Base-by-base conservation (phyloP, 1,284 basidiomycete species). In the Calocybe gambosa region DNA sequence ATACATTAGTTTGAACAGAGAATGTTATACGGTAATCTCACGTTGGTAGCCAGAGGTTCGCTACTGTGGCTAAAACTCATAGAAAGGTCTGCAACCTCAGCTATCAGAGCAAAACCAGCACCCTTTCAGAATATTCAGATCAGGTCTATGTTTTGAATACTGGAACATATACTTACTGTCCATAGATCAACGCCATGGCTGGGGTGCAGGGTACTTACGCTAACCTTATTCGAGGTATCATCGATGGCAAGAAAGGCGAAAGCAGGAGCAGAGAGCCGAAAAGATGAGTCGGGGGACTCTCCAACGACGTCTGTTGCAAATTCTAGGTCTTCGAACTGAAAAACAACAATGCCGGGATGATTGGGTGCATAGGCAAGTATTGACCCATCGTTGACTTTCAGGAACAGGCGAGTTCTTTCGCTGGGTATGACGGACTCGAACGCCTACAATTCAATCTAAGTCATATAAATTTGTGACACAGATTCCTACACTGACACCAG, bases 381-480 rank as follows among this genome's bases (percentile, higher is more conserved):
- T 0, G 89, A 88, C 5, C 80, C 77, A 54, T 93, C 84, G n/a
- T 70, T 53, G n/a, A 92, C 55, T 45, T 74, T 76, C 15, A 93
- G 50, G 5, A 71, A 68, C 21, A 98, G 67, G 4, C 74, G 70
- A 1, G 93, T 96, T 25, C 89, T 70, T 61, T 98, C 94, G 50
- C 80, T 93, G 0, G 95, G 95, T 16, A 93, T 82, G 10, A 97
- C 92, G 38, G 92, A 80, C 61, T 96, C 93, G 60, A 99, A 98
- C 0, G 89, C 87, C 82, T 93, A 39, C 12, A 13, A 36, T 39
- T 42, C 26, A 23, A 29, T 33, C 42, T 42, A 13, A 38, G 47
- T 18, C 20, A 23, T 29, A 13, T 29, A 34, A 15, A 16, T 34
- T 15, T 3, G 25, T 44, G 36, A 35, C 10, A 47, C 13, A 16